These are phyloP conservation scores for Stachybotrys chlorohalonatus DNA, from an alignment of 2,329 filamentous ascomycete genomes.

Conservation along the genomic window DNA sequence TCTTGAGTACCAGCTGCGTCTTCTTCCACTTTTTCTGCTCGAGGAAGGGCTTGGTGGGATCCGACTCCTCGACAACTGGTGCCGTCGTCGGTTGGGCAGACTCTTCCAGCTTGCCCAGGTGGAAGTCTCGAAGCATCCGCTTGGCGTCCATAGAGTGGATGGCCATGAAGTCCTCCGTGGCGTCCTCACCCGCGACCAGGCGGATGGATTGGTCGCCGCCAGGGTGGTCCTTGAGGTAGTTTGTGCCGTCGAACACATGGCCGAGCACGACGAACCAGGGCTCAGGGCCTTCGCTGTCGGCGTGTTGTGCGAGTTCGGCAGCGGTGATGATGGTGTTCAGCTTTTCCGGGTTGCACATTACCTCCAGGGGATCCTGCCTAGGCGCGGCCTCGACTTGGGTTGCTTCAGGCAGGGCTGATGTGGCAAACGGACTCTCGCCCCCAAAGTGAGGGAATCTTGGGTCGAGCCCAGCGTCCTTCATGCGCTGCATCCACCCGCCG, in stretches of 20 bases:
- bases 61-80: conserved; percentile 24
- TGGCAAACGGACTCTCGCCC: conserved; percentile 53
- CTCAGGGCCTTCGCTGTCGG: conserved; percentile 53
- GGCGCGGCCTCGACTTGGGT: conserved; percentile 35
- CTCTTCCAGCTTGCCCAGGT: conserved; percentile 69
- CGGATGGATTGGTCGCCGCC: conserved; percentile 81
- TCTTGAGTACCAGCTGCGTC: conserved; percentile 59
- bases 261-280: conserved; percentile 88
- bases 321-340: conserved; percentile 56
- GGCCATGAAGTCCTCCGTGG: conserved; percentile 80
- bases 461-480: conserved; percentile 75
- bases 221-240: conserved; percentile 73
- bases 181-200: conserved; percentile 72
- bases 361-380: conserved; percentile 43
- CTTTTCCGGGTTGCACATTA: conserved; percentile 70
- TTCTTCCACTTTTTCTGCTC: conserved; percentile 66
- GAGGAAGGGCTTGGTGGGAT: conserved; percentile 54
- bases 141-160: conserved; percentile 93
- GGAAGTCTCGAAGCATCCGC: conserved; percentile 77
- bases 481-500: conserved; percentile 88
- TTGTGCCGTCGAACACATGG: conserved; percentile 80
- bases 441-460: conserved; percentile 67
- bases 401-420: conserved; percentile 21
- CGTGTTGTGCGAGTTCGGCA: conserved; percentile 52
- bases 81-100: conserved; percentile 44